phyloP scores from a whole-genome alignment of 345 rosid species.

The Eucalyptus viminalis region DNA sequence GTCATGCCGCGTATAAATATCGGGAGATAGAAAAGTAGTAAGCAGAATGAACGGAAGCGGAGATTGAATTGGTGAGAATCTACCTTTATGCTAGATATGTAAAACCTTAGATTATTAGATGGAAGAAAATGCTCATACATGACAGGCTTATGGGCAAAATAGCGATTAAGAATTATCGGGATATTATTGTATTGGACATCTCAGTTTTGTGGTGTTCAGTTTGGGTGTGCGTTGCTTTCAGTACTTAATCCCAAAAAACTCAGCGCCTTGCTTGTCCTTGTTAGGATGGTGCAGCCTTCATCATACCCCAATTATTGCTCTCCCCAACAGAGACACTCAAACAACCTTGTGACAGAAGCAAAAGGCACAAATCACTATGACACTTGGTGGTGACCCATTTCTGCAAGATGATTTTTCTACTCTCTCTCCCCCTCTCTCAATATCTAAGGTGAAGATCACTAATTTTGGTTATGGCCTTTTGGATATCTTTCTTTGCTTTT shows the following conservation, averaged over 20 bases:
- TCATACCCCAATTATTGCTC: background rate
- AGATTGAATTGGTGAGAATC: background rate
- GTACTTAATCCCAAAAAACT: background rate
- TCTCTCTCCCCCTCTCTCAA: background rate
- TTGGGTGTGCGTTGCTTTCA: background rate
- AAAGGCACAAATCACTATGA: background rate
- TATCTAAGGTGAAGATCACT: background rate
- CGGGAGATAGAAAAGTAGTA: background rate
- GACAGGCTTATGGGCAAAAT: background rate
- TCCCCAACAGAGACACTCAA: background rate
- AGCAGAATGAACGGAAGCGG: rapidly evolving
- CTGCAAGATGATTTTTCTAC: background rate
- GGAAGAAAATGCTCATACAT: background rate
- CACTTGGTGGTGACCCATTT: background rate
- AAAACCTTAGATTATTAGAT: background rate
- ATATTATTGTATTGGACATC: background rate
- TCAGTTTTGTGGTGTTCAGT: background rate
- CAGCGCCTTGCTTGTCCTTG: background rate
- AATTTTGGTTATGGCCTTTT: background rate
- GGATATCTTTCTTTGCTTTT: background rate
- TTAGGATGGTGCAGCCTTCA: background rate
- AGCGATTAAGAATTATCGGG: background rate
- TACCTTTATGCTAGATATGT: background rate
- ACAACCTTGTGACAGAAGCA: background rate
- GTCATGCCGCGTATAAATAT: background rate